phyloP scores from a whole-genome alignment of 2,329 filamentous ascomycete species.

The Microdochium paspali region DNA sequence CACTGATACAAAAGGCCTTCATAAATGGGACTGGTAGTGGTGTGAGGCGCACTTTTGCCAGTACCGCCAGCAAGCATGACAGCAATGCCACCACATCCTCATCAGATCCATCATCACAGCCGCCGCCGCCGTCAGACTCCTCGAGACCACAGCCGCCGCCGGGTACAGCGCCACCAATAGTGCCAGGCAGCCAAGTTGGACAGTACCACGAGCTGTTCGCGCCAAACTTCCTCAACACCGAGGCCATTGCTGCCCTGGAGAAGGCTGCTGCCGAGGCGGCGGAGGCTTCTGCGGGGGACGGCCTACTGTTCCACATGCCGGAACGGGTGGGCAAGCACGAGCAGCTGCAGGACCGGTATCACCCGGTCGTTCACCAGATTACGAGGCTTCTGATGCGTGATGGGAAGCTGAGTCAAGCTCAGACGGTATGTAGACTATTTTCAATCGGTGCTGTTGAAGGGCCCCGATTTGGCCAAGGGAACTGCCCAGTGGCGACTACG shows the following conservation, averaged over 20 bases:
- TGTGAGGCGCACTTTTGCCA: neutral
- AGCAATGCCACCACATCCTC: constrained; percentile 1
- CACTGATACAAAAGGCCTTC: neutral
- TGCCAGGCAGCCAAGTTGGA: constrained; percentile 4
- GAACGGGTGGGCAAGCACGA: constrained; percentile 39
- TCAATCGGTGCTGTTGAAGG: neutral
- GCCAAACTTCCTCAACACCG: constrained; percentile 17
- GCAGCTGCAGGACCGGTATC: constrained; percentile 73
- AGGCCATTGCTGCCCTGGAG: constrained; percentile 16
- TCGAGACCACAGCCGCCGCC: neutral
- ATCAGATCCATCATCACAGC: constrained; percentile 4
- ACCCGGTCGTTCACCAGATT: constrained; percentile 75
- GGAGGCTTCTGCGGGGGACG: constrained; percentile 27
- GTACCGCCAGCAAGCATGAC: neutral
- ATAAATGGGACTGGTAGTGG: no score
- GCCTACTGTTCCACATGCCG: constrained; percentile 74
- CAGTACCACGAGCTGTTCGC: constrained; percentile 12
- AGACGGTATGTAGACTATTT: constrained; percentile 53
- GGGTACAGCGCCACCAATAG: constrained; percentile 2
- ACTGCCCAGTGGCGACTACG: no score
- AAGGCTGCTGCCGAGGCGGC: constrained; percentile 14
- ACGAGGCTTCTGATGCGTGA: constrained; percentile 87
- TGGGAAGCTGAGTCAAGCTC: constrained; percentile 83
- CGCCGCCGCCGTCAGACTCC: constrained; percentile 2
- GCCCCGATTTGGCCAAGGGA: neutral